Percentiles rank a stretch among this genome's conserved stretches.
These are phyloP conservation scores for Taxawa tesnikishii DNA, from an alignment of 2,329 filamentous ascomycete species.

Conservation along the genomic window DNA sequence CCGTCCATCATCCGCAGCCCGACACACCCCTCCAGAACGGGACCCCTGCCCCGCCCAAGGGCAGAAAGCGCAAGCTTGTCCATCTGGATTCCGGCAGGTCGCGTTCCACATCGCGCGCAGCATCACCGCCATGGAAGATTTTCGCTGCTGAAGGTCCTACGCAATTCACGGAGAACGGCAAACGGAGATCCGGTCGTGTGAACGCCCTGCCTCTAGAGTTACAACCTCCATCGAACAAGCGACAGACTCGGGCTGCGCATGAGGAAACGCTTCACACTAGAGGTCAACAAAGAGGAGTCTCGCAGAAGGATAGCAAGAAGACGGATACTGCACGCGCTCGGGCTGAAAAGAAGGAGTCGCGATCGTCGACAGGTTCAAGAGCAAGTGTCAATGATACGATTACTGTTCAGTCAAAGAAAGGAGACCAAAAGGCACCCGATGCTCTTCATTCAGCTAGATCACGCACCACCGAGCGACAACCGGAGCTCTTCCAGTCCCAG, in stretches of 20 bases:
- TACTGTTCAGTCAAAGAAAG: too few relatives aligned
- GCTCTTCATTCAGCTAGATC: too few relatives aligned
- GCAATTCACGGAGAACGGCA: constrained; percentile 56
- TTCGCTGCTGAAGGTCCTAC: constrained; percentile 76
- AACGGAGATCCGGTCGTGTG: constrained; percentile 48
- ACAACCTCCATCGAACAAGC: constrained; percentile 34
- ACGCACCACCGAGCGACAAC: neutral
- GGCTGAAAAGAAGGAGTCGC: neutral
- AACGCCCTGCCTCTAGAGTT: constrained; percentile 36
- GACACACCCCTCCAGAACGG: too few relatives aligned
- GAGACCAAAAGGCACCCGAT: too few relatives aligned
- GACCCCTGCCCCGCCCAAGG: constrained; percentile 10
- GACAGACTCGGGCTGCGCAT: constrained; percentile 29
- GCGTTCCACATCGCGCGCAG: constrained; percentile 14
- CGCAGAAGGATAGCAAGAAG: neutral
- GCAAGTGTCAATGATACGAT: too few relatives aligned
- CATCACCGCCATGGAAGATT: constrained; percentile 76
- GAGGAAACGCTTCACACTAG: neutral
- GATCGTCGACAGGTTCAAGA: too few relatives aligned
- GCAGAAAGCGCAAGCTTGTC: constrained; percentile 51
- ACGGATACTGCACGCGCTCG: neutral
- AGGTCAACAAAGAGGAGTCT: neutral
- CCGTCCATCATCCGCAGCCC: too few relatives aligned
- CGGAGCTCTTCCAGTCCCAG: neutral
- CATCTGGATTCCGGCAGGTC: constrained; percentile 17